Evolutionary conservation across 2,329 filamentous ascomycete species (phyloP), one percentile per base, ranked within the genome.

Genomic region (Penicillium fuscoglaucum): DNA sequence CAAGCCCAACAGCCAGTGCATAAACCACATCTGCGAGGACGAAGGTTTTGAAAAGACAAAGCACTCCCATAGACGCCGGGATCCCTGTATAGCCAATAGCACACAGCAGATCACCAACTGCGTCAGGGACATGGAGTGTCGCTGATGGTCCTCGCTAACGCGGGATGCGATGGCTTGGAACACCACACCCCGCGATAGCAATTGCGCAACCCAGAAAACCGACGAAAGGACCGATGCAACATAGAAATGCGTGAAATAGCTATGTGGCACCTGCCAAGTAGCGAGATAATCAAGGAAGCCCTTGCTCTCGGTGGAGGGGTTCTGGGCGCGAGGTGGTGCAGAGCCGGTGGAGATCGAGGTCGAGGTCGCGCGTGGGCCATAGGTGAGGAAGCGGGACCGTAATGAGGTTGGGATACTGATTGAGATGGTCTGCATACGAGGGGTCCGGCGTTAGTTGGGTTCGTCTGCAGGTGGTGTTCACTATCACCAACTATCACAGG

Each of bases 191-290:
- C 78, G 73, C 28, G 69, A 76, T 26, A 84, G 63, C 54, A 89
- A 83, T 73, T 93, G 88, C 64, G 76, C 74, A 0, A 82, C 84
- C 91, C 93, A 97, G 72, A 93, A 89, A 5, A 85, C 68, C 0
- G 90, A 93, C 59, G 85, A 87, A 2, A 79, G 70, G 5, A 92
- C 77, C 4, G 90, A 93, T 37, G 87, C 73, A 53, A 90, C 70
- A 73, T 99, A 98, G 77, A 96, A 98, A 67, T 95, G 90, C 44
- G 82, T 83, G 74, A 98, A 98, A 87, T 90, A 98, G 61, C 84
- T 84, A 76, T 98, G 95, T 24, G 93, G 92, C 37, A 97, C 88
- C 70, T 85, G 84, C 64, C 83, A 73, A 39, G 74, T 76, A 35
- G 84, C 81, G 21, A 84, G 68, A 57, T 70, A 71, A 66, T 87